Evolutionary conservation across 352 stramenopile genomes (phyloP), one percentile per base, ranked within the genome.

Genomic region (Phytophthora citricola): DNA sequence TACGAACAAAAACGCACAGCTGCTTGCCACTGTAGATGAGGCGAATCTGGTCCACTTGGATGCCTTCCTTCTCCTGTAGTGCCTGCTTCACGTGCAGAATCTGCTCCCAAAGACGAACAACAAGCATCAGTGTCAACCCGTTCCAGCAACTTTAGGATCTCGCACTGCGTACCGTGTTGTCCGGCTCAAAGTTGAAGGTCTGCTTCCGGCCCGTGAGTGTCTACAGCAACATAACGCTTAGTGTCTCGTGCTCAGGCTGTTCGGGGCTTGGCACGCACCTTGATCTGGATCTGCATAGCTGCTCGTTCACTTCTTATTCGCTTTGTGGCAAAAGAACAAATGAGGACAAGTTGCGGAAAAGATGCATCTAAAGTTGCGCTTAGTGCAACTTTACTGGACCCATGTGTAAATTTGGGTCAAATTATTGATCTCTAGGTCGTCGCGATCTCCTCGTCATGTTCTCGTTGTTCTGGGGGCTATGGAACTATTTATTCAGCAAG

Each of bases 1-100:
- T 12, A 46, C 24, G 32, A 43, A 15, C 12, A 27, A 20, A 34
- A 9, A 90, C 78, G 40, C 54, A 93, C 73, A 99, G 83, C 74
- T 99, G 97, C 78, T 99, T 99, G 65, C 97, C 97, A 46, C 93
- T 98, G 81, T 98, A 99, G 79, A 99, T 99, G 47, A 99, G 89
- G 68, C 84, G 73, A 61, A 94, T 94, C 58, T 93, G 86, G 69
- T 94, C 84, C 47, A 93, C 85, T 49, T 97, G 89, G 51, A 98
- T 98, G 54, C 97, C 97, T 77, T 99, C 97, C 78, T 99, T 99
- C 83, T 99, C 97, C 78, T 99, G 97, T 56, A 99, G 80, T 43
- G 94, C 89, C 73, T 99, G 94, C 81, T 99, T 99, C 53, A 99
- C 96, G 34, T 97, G 89, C 57, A 98, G 73, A 53, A 99, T 98